phyloP scores from a whole-genome alignment of 2,329 filamentous ascomycete species.

The Apiospora saccharicola region DNA sequence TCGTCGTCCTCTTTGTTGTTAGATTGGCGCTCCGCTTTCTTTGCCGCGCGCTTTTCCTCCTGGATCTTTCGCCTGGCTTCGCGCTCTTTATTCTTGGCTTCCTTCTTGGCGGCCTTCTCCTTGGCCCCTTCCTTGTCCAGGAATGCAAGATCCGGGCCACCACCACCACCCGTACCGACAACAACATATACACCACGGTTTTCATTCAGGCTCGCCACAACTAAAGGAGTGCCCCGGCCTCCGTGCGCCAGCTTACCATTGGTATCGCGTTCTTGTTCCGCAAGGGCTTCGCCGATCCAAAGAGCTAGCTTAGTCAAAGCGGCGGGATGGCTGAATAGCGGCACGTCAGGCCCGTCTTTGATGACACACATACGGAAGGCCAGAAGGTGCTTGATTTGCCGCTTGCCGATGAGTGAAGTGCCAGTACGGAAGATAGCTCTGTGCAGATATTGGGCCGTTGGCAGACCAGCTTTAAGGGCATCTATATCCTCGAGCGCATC shows the following conservation, averaged over 20 bases:
- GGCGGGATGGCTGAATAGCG: slow-evolving; percentile 91
- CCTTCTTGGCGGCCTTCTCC: slow-evolving; percentile 68
- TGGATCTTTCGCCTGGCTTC: slow-evolving; percentile 64
- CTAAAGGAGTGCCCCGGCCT: slow-evolving; percentile 80
- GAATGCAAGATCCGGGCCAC: slow-evolving; percentile 75
- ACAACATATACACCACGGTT: slow-evolving; percentile 87
- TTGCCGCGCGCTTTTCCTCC: slow-evolving; percentile 68
- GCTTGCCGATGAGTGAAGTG: slow-evolving; percentile 89
- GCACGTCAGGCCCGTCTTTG: slow-evolving; percentile 90
- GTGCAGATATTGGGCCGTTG: slow-evolving; percentile 87
- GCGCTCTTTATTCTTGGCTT: slow-evolving; percentile 67
- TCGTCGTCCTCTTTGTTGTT: slow-evolving; percentile 44
- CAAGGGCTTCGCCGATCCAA: slow-evolving; percentile 92
- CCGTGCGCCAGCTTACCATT: slow-evolving; percentile 74
- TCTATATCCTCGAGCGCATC: slow-evolving; percentile 78
- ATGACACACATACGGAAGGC: slow-evolving; percentile 96
- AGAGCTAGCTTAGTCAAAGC: slow-evolving; percentile 92
- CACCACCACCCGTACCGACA: slow-evolving; percentile 89
- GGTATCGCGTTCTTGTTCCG: slow-evolving; percentile 83
- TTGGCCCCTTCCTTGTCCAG: slow-evolving; percentile 72
- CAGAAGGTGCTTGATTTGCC: slow-evolving; percentile 89
- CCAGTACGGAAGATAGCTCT: slow-evolving; percentile 93
- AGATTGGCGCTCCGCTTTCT: slow-evolving; percentile 51
- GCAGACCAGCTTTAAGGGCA: slow-evolving; percentile 76
- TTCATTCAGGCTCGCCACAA: slow-evolving; percentile 90